These are phyloP conservation scores for Coemansia sp. DNA, from an alignment of 192 early-diverging fungal species.

Conservation along the genomic window DNA sequence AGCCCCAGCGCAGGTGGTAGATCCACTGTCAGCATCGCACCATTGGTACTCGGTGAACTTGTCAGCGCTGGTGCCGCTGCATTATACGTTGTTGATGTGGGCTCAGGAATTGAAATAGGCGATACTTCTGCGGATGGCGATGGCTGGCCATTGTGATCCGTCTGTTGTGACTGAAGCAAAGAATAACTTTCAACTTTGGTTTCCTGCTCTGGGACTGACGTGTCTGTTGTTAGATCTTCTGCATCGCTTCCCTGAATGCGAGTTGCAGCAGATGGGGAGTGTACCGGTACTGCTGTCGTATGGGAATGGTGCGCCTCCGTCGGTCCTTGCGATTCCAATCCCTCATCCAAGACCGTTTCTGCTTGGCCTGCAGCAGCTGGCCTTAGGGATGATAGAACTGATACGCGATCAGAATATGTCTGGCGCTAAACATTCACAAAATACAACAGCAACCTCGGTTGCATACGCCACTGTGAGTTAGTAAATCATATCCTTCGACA, in stretches of 20 bases:
- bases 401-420: conserved; percentile 54
- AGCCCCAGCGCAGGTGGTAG: neutral
- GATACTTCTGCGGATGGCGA: conserved; percentile 5
- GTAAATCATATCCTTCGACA: neutral
- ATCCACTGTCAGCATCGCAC: conserved; percentile 11
- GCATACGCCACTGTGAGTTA: neutral
- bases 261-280: neutral
- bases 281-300: neutral
- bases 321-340: neutral
- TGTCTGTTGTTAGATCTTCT: neutral
- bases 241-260: neutral
- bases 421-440: conserved; percentile 36
- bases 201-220: neutral
- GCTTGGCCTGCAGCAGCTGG: conserved; percentile 8
- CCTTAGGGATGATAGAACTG: conserved; percentile 42
- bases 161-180: neutral
- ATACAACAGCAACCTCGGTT: neutral
- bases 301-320: neutral
- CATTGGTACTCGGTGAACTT: neutral
- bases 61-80: neutral
- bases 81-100: neutral
- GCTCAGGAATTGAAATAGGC: conserved; percentile 19
- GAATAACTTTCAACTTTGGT: neutral
- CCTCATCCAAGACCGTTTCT: neutral
- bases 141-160: neutral